A percentile compares a stretch with the other conserved stretches of the same genome.
phyloP scores from a whole-genome alignment of 192 early-diverging fungal genomes.

The Dimargaris xerosporica region DNA sequence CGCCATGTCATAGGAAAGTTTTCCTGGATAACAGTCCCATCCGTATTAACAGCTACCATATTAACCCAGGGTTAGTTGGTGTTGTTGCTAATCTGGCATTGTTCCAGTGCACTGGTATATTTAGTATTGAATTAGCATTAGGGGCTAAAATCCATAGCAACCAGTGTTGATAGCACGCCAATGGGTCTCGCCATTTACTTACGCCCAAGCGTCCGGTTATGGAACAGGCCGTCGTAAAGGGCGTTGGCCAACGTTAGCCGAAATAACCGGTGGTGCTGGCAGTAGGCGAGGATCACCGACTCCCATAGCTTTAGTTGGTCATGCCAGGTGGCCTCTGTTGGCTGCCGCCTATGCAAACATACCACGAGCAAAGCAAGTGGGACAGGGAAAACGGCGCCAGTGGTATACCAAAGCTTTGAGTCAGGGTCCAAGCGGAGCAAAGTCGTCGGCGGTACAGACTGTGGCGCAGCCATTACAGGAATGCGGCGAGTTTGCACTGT shows the following conservation, averaged over 20 bases:
- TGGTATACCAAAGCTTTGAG: too few relatives aligned
- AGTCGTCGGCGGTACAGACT: too few relatives aligned
- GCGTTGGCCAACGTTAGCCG: slow-evolving; percentile 42
- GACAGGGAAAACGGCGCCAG: slow-evolving; percentile 4
- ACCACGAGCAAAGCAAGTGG: slow-evolving; percentile 13
- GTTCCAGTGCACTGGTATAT: too few relatives aligned
- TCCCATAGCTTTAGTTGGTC: slow-evolving; percentile 72
- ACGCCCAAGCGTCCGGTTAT: slow-evolving; percentile 54
- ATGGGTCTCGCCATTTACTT: too few relatives aligned
- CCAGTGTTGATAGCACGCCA: too few relatives aligned
- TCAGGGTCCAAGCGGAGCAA: too few relatives aligned
- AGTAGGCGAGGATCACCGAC: slow-evolving; percentile 58
- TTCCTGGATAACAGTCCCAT: too few relatives aligned
- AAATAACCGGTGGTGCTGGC: slow-evolving; percentile 41
- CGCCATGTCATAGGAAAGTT: slow-evolving; percentile 17
- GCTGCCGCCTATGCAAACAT: slow-evolving; percentile 46
- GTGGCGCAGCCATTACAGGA: too few relatives aligned
- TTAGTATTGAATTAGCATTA: too few relatives aligned
- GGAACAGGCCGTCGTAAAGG: slow-evolving; percentile 41
- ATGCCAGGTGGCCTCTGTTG: slow-evolving; percentile 63
- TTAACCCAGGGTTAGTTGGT: neutral
- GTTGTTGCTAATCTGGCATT: slow-evolving; percentile 9
- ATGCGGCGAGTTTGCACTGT: neutral
- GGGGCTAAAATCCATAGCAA: too few relatives aligned
- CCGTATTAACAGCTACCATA: too few relatives aligned